Conservation (phyloP, 805 yeast genomes). For the Cyberlindnera petersonii region DNA sequence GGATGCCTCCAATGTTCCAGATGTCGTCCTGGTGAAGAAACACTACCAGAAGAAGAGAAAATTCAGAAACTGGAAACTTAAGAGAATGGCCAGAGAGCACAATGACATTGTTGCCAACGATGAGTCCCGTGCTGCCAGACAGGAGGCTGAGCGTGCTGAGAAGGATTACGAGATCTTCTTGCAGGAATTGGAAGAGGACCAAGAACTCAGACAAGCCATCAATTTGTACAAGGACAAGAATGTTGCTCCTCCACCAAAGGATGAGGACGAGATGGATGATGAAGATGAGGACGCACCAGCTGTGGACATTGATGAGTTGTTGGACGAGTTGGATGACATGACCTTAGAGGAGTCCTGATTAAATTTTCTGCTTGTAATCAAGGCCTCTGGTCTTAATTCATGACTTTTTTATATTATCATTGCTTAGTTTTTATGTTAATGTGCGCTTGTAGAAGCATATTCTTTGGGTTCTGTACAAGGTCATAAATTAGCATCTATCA, state of each 20-base stretch:
- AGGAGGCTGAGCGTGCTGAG: conserved; percentile 88
- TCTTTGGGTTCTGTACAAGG: too few species aligned
- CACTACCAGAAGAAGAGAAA: conserved; percentile 78
- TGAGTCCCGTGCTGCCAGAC: conserved; percentile 71
- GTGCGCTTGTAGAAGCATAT: too few species aligned
- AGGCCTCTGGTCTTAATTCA: too few species aligned
- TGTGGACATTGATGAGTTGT: conserved; percentile 83
- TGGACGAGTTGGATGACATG: conserved; percentile 95
- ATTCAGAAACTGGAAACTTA: conserved; percentile 84
- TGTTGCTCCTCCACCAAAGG: conserved; percentile 35
- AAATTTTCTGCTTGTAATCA: too few species aligned
- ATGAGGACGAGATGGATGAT: conserved; percentile 56
- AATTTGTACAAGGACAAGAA: conserved; percentile 75
- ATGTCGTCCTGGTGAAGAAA: conserved; percentile 86
- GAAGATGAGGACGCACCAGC: conserved; percentile 79
- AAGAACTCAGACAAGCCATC: conserved; percentile 85
- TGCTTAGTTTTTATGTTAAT: too few species aligned
- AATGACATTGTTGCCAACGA: conserved; percentile 78
- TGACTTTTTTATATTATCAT: too few species aligned
- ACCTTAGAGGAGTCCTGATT: conserved; percentile 57
- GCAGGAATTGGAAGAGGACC: conserved; percentile 96
- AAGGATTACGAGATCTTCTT: conserved; percentile 92
- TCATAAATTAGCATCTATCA: neutral
- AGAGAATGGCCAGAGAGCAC: conserved; percentile 97
- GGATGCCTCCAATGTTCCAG: conserved; percentile 65